Conservation (phyloP, 73 alveolate genomes). For the Paramecium sonneborni region DNA sequence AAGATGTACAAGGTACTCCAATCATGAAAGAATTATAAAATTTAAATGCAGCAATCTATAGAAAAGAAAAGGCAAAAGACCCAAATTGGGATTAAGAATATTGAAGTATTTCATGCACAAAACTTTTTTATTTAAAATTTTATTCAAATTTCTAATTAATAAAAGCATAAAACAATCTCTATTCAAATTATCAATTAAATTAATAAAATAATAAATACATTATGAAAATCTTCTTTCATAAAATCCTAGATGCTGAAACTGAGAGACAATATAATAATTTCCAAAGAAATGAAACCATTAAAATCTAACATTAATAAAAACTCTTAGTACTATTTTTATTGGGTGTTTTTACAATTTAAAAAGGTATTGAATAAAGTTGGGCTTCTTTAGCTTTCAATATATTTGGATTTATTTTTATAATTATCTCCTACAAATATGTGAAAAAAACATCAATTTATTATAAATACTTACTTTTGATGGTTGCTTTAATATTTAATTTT, state of each 20-base stretch:
- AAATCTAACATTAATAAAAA: background rate
- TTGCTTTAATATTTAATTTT: background rate
- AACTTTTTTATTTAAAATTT: background rate
- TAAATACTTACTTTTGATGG: background rate
- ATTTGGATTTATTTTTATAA: background rate
- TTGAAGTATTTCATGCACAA: slow-evolving; percentile 7
- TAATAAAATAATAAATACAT: background rate
- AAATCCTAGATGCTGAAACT: background rate
- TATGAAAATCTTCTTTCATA: background rate
- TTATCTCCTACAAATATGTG: background rate
- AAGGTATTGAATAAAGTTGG: background rate
- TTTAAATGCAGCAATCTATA: slow-evolving; percentile 21
- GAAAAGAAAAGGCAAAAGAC: slow-evolving; percentile 64
- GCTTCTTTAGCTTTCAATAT: background rate
- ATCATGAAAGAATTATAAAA: background rate
- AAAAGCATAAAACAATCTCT: background rate
- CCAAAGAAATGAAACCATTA: background rate
- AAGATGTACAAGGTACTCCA: slow-evolving; percentile 38
- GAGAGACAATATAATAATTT: background rate
- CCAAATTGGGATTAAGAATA: slow-evolving; percentile 68
- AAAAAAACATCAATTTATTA: background rate
- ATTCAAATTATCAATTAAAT: background rate
- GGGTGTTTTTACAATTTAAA: background rate
- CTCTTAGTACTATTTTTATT: background rate
- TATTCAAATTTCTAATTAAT: background rate